Evolutionary conservation across 305 asterid genomes (phyloP).

Genomic region (Fraxinus latifolia): DNA sequence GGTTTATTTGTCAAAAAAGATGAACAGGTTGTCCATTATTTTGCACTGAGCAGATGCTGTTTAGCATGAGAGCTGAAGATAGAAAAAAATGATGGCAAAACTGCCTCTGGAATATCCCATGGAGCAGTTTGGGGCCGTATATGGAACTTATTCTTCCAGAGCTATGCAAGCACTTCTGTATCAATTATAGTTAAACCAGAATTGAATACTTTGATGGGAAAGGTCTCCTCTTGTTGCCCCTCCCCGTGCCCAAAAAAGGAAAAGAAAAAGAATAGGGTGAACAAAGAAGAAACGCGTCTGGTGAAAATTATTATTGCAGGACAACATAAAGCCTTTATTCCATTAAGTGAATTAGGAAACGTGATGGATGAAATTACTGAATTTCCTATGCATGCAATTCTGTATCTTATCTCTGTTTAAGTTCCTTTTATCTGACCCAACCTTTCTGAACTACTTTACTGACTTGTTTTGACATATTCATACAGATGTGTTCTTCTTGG

Average conservation of each 20-base stretch:
- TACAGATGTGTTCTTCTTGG: constrained; percentile 93
- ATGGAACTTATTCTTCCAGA: neutral
- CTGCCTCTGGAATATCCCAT: neutral
- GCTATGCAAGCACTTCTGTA: neutral
- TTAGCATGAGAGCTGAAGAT: neutral
- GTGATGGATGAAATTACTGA: neutral
- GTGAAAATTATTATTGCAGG: neutral
- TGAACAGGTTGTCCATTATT: neutral
- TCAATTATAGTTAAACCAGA: neutral
- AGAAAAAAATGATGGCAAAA: neutral
- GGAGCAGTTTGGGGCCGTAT: neutral
- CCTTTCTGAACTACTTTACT: constrained; percentile 18
- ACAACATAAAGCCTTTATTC: neutral
- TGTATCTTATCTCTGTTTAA: neutral
- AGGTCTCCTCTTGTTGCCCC: neutral
- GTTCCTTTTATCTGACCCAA: neutral
- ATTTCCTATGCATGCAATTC: constrained; percentile 33
- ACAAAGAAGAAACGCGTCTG: neutral
- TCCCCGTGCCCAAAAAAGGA: neutral
- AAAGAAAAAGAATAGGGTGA: neutral
- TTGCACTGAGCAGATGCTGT: neutral
- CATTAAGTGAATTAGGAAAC: neutral
- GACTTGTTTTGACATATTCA: constrained; percentile 2
- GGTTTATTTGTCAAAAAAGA: neutral
- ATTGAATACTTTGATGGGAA: neutral